Conservation (phyloP, 2,329 filamentous ascomycete genomes). For the Chaetomium olivaceum region DNA sequence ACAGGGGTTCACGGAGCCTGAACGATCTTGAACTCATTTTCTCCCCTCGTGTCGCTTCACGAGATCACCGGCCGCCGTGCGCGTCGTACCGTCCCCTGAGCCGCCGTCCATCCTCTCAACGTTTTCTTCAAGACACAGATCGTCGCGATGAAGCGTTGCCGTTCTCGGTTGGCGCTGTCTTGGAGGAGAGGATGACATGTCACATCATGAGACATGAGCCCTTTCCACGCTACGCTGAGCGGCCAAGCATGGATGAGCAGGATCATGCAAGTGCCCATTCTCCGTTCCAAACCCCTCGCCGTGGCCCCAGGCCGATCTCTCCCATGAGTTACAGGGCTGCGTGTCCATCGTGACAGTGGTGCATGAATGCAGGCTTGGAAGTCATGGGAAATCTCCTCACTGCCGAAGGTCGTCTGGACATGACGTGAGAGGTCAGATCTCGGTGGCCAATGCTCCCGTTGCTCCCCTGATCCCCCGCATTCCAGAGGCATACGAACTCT, state of each 20-base stretch:
- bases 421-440: slow-evolving; percentile 23
- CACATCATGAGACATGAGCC: slow-evolving; percentile 16
- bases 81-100: slow-evolving; percentile 42
- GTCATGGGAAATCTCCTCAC: neutral
- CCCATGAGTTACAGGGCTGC: neutral
- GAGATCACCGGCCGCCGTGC: slow-evolving; percentile 24
- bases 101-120: slow-evolving; percentile 26
- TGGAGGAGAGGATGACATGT: slow-evolving; percentile 22
- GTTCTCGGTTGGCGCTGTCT: slow-evolving; percentile 24
- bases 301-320: slow-evolving; percentile 1
- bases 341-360: slow-evolving; percentile 13
- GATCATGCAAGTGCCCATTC: slow-evolving; percentile 14
- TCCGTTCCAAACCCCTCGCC: neutral
- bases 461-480: slow-evolving; percentile 30
- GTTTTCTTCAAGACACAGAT: slow-evolving; percentile 22
- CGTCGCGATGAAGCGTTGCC: slow-evolving; percentile 26
- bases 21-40: slow-evolving; percentile 16
- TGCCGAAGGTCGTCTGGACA: slow-evolving; percentile 13
- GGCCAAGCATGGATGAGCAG: slow-evolving; percentile 7
- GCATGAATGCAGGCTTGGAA: neutral
- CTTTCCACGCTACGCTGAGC: slow-evolving; percentile 9
- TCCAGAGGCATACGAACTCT: slow-evolving; percentile 28
- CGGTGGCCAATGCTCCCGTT: slow-evolving; percentile 22
- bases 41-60: slow-evolving; percentile 22
- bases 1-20: slow-evolving; percentile 42